Evolutionary conservation across 805 yeast species (phyloP), one percentile per base, ranked within the genome.

Genomic region (Saccharomycopsis lassenensis): DNA sequence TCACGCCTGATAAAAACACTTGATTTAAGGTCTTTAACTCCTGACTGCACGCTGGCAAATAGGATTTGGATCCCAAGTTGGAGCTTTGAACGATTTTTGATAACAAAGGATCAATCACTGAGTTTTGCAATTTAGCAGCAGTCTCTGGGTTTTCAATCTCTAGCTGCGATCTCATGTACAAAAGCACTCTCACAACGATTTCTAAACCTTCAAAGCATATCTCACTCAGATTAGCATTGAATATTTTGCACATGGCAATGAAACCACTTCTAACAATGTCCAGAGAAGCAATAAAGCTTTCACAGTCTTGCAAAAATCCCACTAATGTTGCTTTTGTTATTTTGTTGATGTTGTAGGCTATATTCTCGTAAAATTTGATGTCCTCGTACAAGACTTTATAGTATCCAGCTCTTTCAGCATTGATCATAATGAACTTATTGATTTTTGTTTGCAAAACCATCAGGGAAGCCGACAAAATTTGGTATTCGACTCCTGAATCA

Each of bases 361-460:
- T 44, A 15, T 43, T 46, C 2, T 53, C 49, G 33, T 55, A 55
- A 22, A 56, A 45, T 14, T 40, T 35, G 4, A 36, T 10, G 23
- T 55, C 44, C 17, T 55, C 58, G 45, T 77, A 78, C 7, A 67
- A 59, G 1, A 68, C 68, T 35, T 67, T 62, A 44, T 64, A 68
- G 43, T 70, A 59, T 1, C 73, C 75, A 16, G 61, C 49, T 44
- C 61, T 58, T 39, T 64, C 61, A 15, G 65, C 51, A 46, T 74
- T 74, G 19, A 69, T 43, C 14, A 57, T 51, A 7, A 70, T 47
- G 21, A 67, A 54, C 22, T 55, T 54, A 1, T 52, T n/a, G n/a
- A n/a, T n/a, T n/a, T n/a, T n/a, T n/a, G n/a, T 47, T 0, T 44
- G n/a, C 3, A 55, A 54, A 25, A 57, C 21, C 46, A 7, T 59